Evolutionary conservation across 2,329 filamentous ascomycete species (phyloP).

Genomic region (Colletotrichum cereale): DNA sequence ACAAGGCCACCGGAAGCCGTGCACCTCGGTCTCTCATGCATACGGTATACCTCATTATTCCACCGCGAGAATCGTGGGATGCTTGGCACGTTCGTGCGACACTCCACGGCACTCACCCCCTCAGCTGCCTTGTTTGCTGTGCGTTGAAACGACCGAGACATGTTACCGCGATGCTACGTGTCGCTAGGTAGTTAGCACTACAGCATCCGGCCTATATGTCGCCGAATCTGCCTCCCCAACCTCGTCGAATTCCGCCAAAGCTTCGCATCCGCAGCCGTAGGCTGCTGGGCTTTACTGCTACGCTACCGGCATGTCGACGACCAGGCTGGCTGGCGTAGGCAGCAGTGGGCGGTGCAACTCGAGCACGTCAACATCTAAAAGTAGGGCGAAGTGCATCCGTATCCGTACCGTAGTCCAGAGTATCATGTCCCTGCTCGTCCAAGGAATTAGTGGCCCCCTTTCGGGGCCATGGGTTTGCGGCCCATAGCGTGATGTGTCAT

Average conservation of each 20-base stretch:
- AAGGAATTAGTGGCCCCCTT: conserved; percentile 22
- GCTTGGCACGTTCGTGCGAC: not conserved
- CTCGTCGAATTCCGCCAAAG: conserved; percentile 11
- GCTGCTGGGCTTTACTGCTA: conserved; percentile 16
- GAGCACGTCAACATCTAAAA: conserved; percentile 14
- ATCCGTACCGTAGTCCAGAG: not conserved
- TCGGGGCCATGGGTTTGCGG: conserved; percentile 5
- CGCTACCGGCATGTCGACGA: conserved; percentile 14
- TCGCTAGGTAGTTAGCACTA: not conserved
- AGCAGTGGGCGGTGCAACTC: conserved; percentile 22
- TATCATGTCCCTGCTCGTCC: conserved; percentile 6
- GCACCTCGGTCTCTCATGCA: not conserved
- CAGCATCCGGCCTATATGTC: conserved; percentile 6
- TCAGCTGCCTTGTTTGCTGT: not conserved
- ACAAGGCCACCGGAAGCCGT: not conserved
- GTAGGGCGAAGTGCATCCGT: not conserved
- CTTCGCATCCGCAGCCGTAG: conserved; percentile 13
- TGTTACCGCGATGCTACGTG: not conserved
- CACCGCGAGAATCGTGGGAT: not conserved
- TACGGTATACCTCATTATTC: not conserved
- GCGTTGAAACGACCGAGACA: not conserved
- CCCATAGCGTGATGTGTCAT: conserved; percentile 28
- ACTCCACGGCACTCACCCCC: conserved; percentile 8
- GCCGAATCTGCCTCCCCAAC: not conserved
- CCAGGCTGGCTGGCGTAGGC: conserved; percentile 17